phyloP scores from a whole-genome alignment of 768 basidiomycete genomes.

The Cystobasidium onofrii region DNA sequence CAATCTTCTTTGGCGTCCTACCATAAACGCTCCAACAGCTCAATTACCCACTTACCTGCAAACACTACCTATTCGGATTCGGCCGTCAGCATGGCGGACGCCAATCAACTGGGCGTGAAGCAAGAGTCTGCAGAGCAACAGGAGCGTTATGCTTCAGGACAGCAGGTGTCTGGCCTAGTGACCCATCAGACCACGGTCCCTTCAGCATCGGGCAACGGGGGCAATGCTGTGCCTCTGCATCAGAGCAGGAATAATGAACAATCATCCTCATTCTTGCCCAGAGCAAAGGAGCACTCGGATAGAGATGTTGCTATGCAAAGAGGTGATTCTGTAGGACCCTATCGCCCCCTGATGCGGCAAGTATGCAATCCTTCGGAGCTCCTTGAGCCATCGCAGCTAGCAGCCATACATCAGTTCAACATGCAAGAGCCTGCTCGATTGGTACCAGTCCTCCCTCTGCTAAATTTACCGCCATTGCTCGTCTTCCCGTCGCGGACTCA shows the following conservation, averaged over 20 bases:
- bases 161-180: too few species aligned
- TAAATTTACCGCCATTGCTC: neutral
- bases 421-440: neutral
- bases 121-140: neutral
- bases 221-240: too few species aligned
- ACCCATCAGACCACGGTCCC: too few species aligned
- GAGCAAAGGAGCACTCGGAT: too few species aligned
- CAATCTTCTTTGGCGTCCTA: neutral
- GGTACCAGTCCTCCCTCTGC: neutral
- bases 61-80: neutral
- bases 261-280: too few species aligned
- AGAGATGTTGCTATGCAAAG: too few species aligned
- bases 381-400: neutral
- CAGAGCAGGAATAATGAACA: too few species aligned
- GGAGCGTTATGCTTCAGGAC: too few species aligned
- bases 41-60: neutral
- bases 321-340: too few species aligned
- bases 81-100: neutral
- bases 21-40: neutral
- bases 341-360: neutral
- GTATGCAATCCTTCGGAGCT: neutral
- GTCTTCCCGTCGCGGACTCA: neutral
- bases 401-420: neutral
- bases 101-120: neutral
- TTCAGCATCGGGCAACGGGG: too few species aligned